Conservation (phyloP, 1,284 basidiomycete species). For the Austroboletus rostrupii region DNA sequence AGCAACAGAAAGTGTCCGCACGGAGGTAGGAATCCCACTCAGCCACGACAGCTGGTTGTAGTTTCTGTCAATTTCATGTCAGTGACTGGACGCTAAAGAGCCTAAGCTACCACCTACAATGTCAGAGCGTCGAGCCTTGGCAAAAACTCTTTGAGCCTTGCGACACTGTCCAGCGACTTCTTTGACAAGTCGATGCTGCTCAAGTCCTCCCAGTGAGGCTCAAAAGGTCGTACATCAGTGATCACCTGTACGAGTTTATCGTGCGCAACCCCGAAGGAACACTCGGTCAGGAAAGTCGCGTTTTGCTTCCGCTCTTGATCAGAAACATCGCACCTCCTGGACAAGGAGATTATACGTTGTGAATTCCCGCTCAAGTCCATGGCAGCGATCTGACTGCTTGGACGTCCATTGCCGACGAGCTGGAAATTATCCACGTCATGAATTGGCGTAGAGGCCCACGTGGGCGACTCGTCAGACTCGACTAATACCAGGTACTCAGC, state of each 20-base stretch:
- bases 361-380: conserved; percentile 30
- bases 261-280: conserved; percentile 90
- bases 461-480: conserved; percentile 57
- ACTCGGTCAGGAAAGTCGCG: conserved; percentile 88
- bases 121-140: conserved; percentile 79
- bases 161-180: conserved; percentile 84
- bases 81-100: conserved; percentile 8
- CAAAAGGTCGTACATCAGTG: conserved; percentile 93
- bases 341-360: conserved; percentile 45
- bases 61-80: conserved; percentile 50
- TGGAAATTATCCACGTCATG: conserved; percentile 43
- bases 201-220: conserved; percentile 90
- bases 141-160: conserved; percentile 90
- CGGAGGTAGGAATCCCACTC: conserved; percentile 75
- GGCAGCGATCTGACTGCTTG: conserved; percentile 29
- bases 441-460: conserved; percentile 50
- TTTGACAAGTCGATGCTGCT: conserved; percentile 73
- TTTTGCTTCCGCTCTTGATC: conserved; percentile 39
- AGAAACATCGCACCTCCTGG: conserved; percentile 36
- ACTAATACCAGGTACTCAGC: conserved; percentile 8
- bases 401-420: conserved; percentile 40
- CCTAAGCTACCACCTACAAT: conserved; percentile 53
- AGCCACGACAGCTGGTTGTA: conserved; percentile 82
- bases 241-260: conserved; percentile 89
- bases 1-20: conserved; percentile 79